Conservation (phyloP, 176 grass and related monocot species). For the Areca catechu region DNA sequence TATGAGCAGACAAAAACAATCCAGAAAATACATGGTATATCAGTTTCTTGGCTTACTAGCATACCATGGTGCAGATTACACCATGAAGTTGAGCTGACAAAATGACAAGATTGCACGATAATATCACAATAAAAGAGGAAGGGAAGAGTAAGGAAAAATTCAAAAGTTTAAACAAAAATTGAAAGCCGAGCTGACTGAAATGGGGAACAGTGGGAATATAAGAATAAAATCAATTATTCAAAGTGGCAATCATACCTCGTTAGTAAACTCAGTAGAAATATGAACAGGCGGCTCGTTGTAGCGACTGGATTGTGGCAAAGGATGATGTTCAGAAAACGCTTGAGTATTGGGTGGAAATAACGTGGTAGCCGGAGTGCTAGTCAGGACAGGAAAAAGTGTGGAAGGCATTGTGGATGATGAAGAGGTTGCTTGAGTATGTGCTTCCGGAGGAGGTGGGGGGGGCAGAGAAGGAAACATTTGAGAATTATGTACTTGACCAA, state of each 20-base stretch:
- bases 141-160: no score
- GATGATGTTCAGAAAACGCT: conserved; percentile 25
- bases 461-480: conserved; percentile 7
- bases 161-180: background rate
- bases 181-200: background rate
- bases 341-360: conserved; percentile 18
- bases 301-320: conserved; percentile 20
- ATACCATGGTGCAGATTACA: no score
- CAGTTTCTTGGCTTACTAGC: no score
- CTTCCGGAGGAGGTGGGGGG: conserved; percentile 21
- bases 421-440: conserved; percentile 13
- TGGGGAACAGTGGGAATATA: background rate
- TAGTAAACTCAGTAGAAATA: conserved; percentile 1
- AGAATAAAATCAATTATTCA: background rate
- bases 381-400: conserved; percentile 56
- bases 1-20: no score
- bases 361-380: conserved; percentile 13
- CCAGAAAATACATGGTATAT: no score
- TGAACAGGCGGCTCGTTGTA: conserved; percentile 12
- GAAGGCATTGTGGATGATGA: conserved; percentile 18
- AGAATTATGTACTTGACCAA: background rate
- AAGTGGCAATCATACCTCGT: background rate
- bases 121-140: no score
- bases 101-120: no score
- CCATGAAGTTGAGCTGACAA: no score